Evolutionary conservation across 148 eudicot species (phyloP).

Genomic region (Chenopodium formosanum): DNA sequence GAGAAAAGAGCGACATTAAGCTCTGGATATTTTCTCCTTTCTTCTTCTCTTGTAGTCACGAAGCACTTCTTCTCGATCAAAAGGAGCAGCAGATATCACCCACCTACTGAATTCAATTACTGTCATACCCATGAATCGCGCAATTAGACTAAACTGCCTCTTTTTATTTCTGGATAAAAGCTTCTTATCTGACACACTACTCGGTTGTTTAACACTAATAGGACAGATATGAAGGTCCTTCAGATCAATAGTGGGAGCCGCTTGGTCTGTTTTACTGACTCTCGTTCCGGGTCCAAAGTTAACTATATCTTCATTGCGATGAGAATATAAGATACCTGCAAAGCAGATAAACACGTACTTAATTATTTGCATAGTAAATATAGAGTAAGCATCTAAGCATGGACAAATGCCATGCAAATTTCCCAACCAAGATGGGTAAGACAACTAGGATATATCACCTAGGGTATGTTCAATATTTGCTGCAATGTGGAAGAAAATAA

Average conservation of each 20-base stretch:
- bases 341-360: constrained; percentile 6
- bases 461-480: too few relatives aligned
- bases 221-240: constrained; percentile 24
- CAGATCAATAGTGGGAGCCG: constrained; percentile 3
- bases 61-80: constrained; percentile 49
- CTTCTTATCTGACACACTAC: constrained; percentile 19
- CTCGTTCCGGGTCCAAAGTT: constrained; percentile 43
- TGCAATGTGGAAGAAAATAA: too few relatives aligned
- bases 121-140: constrained; percentile 53
- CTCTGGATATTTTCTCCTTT: constrained; percentile 24
- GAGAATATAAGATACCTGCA: constrained; percentile 82
- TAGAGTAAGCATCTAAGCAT: too few relatives aligned
- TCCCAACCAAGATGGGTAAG: too few relatives aligned
- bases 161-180: constrained; percentile 38
- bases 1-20: neutral
- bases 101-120: constrained; percentile 63
- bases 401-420: too few relatives aligned
- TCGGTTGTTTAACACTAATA: constrained; percentile 29
- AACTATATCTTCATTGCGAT: constrained; percentile 79
- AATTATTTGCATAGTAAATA: neutral
- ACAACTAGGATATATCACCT: too few relatives aligned
- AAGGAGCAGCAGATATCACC: constrained; percentile 57
- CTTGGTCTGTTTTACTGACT: constrained; percentile 17
- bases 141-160: constrained; percentile 50
- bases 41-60: constrained; percentile 47